Conservation (phyloP, 495 filamentous ascomycete species). For the Xylaria sp. region DNA sequence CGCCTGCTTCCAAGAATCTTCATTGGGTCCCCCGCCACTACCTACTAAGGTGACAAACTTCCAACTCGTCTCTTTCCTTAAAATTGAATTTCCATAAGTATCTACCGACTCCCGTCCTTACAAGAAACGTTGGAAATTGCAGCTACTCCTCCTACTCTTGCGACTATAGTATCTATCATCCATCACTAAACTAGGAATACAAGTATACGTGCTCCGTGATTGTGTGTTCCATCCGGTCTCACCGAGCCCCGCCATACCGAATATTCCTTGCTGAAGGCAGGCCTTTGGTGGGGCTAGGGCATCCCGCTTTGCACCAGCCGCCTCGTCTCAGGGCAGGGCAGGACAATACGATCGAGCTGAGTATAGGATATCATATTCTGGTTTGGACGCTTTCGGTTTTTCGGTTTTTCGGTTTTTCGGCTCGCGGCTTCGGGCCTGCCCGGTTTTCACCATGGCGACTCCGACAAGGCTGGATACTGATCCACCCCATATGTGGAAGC, state of each 20-base stretch:
- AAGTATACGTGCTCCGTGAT: background rate
- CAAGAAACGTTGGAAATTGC: background rate
- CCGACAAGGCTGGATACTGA: constrained; percentile 27
- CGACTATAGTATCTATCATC: background rate
- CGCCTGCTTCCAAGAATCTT: background rate
- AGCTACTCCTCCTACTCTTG: background rate
- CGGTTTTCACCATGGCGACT: constrained; percentile 13
- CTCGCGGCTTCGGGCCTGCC: background rate
- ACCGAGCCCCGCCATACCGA: constrained; percentile 19
- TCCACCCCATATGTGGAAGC: constrained; percentile 25
- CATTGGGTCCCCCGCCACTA: background rate
- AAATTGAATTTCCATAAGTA: background rate
- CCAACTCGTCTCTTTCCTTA: background rate
- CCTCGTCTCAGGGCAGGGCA: background rate
- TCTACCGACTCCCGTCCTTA: background rate
- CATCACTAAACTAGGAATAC: background rate
- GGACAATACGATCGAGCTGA: background rate
- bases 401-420: background rate
- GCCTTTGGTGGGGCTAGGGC: constrained; percentile 26
- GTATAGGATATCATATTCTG: too few relatives aligned
- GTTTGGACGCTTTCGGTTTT: background rate
- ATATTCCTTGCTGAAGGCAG: constrained; percentile 21
- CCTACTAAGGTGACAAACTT: background rate
- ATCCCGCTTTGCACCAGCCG: constrained; percentile 21
- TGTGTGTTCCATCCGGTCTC: background rate